A percentile compares a stretch with the other conserved stretches of the same genome.
Conservation (phyloP, 169 alveolate genomes). For the Eimeria necatrix region DNA sequence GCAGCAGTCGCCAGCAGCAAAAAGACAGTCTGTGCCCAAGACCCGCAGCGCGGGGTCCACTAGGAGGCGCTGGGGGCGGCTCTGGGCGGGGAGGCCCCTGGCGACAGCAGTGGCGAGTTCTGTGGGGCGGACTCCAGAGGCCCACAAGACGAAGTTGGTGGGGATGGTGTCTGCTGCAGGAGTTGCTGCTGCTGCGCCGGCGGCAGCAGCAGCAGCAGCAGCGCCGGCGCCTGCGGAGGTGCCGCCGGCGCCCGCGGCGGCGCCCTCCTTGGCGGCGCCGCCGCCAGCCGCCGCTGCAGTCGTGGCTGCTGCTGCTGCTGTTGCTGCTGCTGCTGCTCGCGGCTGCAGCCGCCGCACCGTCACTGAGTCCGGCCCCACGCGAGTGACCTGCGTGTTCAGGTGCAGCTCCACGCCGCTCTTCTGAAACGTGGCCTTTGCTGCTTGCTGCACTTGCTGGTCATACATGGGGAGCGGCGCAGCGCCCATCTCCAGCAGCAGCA, state of each 20-base stretch:
- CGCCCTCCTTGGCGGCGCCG: background rate
- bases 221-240: slow-evolving; percentile 18
- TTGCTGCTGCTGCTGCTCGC: slow-evolving; percentile 5
- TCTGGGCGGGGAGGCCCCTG: background rate
- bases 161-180: slow-evolving; percentile 42
- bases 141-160: slow-evolving; percentile 77
- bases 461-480: slow-evolving; percentile 69
- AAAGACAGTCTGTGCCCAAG: slow-evolving; percentile 56
- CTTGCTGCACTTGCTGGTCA: background rate
- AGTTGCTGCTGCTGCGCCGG: background rate
- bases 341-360: background rate
- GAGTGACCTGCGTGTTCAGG: slow-evolving; percentile 28
- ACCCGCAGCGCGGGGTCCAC: slow-evolving; percentile 65
- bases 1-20: slow-evolving; percentile 80
- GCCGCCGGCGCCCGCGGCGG: background rate
- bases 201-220: background rate
- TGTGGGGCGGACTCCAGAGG: slow-evolving; percentile 70
- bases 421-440: background rate
- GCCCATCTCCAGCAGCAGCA: slow-evolving; percentile 75
- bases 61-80: slow-evolving; percentile 20
- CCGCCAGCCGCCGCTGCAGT: slow-evolving; percentile 29
- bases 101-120: background rate
- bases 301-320: background rate
- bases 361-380: slow-evolving; percentile 4
- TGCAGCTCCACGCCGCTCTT: slow-evolving; percentile 27